A percentile compares a stretch with the other conserved stretches of the same genome.
Conservation (phyloP, 2,329 filamentous ascomycete species). For the Salinomyces thailandicus region DNA sequence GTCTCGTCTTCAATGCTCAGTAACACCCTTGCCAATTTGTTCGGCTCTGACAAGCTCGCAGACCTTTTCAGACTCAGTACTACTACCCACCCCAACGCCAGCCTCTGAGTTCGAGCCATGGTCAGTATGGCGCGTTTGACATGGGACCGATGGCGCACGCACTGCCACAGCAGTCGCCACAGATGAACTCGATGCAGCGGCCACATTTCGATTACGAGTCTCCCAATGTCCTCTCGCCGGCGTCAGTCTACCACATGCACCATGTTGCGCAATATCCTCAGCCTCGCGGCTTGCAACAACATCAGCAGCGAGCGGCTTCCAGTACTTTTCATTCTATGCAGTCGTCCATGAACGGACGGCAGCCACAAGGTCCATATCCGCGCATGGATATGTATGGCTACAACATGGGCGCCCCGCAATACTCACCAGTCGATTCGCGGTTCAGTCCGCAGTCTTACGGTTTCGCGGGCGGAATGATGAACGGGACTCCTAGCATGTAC, state of each 20-base stretch:
- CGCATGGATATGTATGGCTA: constrained; percentile 19
- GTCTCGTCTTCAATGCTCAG: too few relatives aligned
- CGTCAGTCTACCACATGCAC: constrained; percentile 11
- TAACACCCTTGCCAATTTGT: neutral
- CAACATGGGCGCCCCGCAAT: constrained; percentile 12
- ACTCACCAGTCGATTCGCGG: constrained; percentile 16
- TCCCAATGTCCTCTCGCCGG: constrained; percentile 6
- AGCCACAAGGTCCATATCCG: constrained; percentile 13
- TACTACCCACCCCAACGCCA: constrained; percentile 4
- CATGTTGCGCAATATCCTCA: constrained; percentile 11
- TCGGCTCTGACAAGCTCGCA: neutral
- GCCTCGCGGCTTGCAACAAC: neutral
- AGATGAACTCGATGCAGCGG: neutral
- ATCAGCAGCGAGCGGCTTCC: constrained; percentile 6
- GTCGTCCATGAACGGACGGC: constrained; percentile 4
- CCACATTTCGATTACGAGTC: constrained; percentile 4
- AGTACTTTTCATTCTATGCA: constrained; percentile 2
- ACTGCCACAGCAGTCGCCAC: constrained; percentile 5
- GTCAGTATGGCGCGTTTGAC: constrained; percentile 7
- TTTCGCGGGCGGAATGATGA: constrained; percentile 10
- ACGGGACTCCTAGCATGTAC: constrained; percentile 12
- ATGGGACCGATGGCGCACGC: constrained; percentile 8
- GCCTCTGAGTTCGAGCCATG: neutral
- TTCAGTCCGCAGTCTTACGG: constrained; percentile 12
- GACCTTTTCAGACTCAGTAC: constrained; percentile 10